Percentiles rank a stretch among this genome's conserved stretches.
Evolutionary conservation across 1,284 basidiomycete genomes (phyloP).

Genomic region (Sparassis latifolia): DNA sequence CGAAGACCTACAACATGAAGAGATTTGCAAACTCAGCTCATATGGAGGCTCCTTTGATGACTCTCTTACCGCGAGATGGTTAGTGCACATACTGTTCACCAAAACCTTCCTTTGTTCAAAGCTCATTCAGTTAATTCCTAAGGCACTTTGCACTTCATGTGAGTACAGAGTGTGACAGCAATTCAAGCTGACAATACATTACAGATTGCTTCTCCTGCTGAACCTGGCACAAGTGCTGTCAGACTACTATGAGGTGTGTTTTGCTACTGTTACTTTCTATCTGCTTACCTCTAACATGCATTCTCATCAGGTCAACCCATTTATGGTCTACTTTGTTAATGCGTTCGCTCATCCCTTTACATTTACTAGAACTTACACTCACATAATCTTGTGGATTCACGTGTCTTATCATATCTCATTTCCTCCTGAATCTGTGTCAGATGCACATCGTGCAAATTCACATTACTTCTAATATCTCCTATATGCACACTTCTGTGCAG

Average conservation of each 20-base stretch:
- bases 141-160: background rate
- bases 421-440: background rate
- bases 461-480: no score
- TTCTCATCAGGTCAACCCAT: no score
- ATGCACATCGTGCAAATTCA: background rate
- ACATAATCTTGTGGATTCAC: background rate
- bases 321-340: background rate
- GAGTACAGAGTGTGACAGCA: no score
- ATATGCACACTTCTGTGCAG: no score
- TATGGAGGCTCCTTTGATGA: background rate
- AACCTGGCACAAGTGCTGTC: no score
- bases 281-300: no score
- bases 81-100: background rate
- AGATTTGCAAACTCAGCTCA: background rate
- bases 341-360: background rate
- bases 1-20: background rate
- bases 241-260: no score
- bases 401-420: background rate
- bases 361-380: background rate
- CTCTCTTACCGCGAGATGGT: background rate
- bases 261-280: no score
- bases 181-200: no score
- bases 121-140: background rate
- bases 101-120: no score
- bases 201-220: no score